Base-by-base conservation (phyloP, 306 rosid species). In the Canavalia gladiata region DNA sequence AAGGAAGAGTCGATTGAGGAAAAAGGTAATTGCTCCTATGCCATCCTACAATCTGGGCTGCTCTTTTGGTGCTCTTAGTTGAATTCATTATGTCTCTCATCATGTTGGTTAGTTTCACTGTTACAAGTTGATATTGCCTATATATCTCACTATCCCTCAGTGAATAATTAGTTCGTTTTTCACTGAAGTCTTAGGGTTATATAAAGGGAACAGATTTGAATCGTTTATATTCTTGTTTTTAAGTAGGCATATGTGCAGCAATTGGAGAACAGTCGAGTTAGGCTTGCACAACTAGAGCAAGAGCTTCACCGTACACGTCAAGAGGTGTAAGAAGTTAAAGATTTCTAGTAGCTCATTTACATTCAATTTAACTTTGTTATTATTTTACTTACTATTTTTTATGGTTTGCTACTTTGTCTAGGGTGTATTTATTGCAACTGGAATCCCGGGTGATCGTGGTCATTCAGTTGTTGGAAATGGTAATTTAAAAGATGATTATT, bases 191-290 rank as follows among this genome's bases (percentile, higher is more conserved):
- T 45, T 29, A 9, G 18, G 0, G 2, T 46, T 45, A 4, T 29
- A 31, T 10, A 28, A 9, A 45, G 72, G 74, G 63, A 78, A 74
- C 42, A 77, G 84, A 69, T 73, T 82, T 87, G 86, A 88, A 69
- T 84, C 56, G 84, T 82, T 86, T 67, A 76, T 81, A 73, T 84
- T 85, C 85, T 87, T 87, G 88, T 84, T 85, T 89, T 90, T 87
- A 56, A 87, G 81, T 86, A 92, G 97, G 98, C 97, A 52, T 92
- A 94, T 83, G 96, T 94, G 83, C 96, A 92, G 81, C 96, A 92
- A 81, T 80, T 90, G 87, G 96, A 92, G 82, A 92, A 52, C 29
- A 89, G 94, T 89, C 77, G 90, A 46, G 74, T 84, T 18, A 90
- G 87, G 88, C 95, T 94, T 58, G 60, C 90, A 1, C 95, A 91